Evolutionary conservation across 345 rosid genomes (phyloP).

Genomic region (Boechera divaricarpa): DNA sequence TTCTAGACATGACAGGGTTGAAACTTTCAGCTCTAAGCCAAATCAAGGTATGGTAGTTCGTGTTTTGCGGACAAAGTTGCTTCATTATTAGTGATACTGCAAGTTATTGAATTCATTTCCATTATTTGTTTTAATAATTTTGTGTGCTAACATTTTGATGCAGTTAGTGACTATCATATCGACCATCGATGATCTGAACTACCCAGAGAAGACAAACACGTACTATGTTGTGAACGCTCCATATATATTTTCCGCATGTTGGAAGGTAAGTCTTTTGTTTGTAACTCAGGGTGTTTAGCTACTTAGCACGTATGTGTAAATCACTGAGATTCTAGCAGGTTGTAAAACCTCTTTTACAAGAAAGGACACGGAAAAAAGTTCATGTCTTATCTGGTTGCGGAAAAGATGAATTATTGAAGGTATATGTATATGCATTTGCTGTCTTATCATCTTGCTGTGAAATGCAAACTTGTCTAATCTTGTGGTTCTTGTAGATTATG

Average conservation of each 20-base stretch:
- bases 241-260: slow-evolving; percentile 90
- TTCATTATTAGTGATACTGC: not conserved
- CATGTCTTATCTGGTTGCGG: slow-evolving; percentile 83
- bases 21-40: slow-evolving; percentile 87
- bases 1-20: slow-evolving; percentile 94
- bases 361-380: slow-evolving; percentile 83
- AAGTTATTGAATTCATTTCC: slow-evolving; percentile 14
- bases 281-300: slow-evolving; percentile 23
- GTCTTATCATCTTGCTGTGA: slow-evolving; percentile 24
- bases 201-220: slow-evolving; percentile 90
- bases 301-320: slow-evolving; percentile 1
- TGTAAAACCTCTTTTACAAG: slow-evolving; percentile 93
- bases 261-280: slow-evolving; percentile 63
- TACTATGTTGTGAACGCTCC: slow-evolving; percentile 93
- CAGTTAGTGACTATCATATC: slow-evolving; percentile 88
- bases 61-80: slow-evolving; percentile 9
- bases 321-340: slow-evolving; percentile 54
- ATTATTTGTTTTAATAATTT: not conserved
- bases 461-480: slow-evolving; percentile 14
- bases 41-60: slow-evolving; percentile 63
- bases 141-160: slow-evolving; percentile 31
- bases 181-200: slow-evolving; percentile 88
- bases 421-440: slow-evolving; percentile 35
- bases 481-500: slow-evolving; percentile 64
- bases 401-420: slow-evolving; percentile 84